phyloP scores from a whole-genome alignment of 352 stramenopile genomes.

The Phytopythium chamaehyphon region DNA sequence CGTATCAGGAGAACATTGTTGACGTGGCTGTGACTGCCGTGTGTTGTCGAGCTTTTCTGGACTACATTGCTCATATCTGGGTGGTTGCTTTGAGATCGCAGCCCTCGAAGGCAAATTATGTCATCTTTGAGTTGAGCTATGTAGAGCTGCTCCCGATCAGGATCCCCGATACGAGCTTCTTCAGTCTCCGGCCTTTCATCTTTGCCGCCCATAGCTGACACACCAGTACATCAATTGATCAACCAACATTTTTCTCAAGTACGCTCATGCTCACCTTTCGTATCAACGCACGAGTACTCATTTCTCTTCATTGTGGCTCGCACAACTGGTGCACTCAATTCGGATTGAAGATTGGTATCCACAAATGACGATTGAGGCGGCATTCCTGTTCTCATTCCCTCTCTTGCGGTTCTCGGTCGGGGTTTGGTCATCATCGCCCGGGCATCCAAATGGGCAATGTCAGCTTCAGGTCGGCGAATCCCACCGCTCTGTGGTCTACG shows the following conservation, averaged over 20 bases:
- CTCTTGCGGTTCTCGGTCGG: slow-evolving; percentile 45
- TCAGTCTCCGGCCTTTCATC: slow-evolving; percentile 4
- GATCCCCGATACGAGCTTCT: background rate
- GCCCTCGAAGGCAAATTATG: slow-evolving; percentile 36
- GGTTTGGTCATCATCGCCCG: slow-evolving; percentile 22
- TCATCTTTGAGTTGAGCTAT: slow-evolving; percentile 54
- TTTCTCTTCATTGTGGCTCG: background rate
- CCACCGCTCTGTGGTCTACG: slow-evolving; percentile 49
- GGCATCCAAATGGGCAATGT: background rate
- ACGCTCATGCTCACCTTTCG: too few species aligned
- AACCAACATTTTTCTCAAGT: background rate
- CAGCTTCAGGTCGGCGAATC: slow-evolving; percentile 23
- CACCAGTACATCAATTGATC: background rate
- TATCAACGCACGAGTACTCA: too few species aligned
- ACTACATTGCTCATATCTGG: slow-evolving; percentile 6
- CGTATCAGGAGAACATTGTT: slow-evolving; percentile 65
- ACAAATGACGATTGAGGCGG: background rate
- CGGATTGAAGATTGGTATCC: too few species aligned
- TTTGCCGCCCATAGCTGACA: slow-evolving; percentile 1
- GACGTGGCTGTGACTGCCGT: slow-evolving; percentile 35
- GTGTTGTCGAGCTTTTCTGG: slow-evolving; percentile 1
- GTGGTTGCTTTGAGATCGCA: slow-evolving; percentile 10
- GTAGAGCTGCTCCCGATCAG: slow-evolving; percentile 35
- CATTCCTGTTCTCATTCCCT: slow-evolving; percentile 18
- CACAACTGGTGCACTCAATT: too few species aligned